Conservation (phyloP, 164 flowering plant species). For the Vitis rotundifolia region DNA sequence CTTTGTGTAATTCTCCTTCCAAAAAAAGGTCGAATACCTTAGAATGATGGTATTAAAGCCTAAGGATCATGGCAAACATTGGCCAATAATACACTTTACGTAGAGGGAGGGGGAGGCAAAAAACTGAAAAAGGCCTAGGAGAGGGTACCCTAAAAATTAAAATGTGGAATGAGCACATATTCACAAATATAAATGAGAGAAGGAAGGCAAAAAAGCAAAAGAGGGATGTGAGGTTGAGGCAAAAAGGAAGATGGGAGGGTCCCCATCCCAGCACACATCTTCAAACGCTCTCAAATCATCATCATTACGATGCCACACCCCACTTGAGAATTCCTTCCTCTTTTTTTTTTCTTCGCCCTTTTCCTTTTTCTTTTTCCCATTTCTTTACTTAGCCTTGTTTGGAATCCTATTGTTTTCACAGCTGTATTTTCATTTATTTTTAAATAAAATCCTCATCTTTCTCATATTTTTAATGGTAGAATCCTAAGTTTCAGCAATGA, state of each 20-base stretch:
- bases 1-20: no score
- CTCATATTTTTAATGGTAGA: slow-evolving; percentile 6
- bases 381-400: not conserved
- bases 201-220: slow-evolving; percentile 4
- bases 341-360: not conserved
- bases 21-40: no score
- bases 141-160: no score
- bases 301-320: slow-evolving; percentile 23
- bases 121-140: no score
- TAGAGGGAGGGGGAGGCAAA: no score
- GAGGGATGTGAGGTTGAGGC: not conserved
- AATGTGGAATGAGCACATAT: no score
- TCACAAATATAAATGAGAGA: not conserved
- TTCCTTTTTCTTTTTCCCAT: not conserved
- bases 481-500: slow-evolving; percentile 3
- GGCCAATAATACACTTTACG: no score
- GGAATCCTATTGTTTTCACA: not conserved
- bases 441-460: not conserved
- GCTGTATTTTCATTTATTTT: slow-evolving; percentile 5
- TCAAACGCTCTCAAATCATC: slow-evolving; percentile 22
- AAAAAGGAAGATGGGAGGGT: slow-evolving; percentile 9
- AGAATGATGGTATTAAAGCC: no score
- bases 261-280: slow-evolving; percentile 4
- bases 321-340: not conserved
- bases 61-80: no score